Conservation (phyloP, 352 stramenopile species). For the Pythium brassicae region DNA sequence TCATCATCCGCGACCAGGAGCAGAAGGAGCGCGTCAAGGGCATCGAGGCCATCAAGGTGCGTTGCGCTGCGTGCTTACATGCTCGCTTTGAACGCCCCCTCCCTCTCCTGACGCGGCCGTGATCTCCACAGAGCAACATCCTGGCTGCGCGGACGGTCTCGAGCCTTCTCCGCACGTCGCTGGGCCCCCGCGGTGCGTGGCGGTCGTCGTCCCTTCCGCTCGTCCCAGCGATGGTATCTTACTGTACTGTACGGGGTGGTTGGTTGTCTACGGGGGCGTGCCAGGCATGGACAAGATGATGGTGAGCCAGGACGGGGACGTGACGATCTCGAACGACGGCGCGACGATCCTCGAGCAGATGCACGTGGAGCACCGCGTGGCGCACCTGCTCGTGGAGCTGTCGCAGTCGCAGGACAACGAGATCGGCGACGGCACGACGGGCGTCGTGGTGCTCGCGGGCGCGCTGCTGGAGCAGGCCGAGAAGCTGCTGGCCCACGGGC, state of each 20-base stretch:
- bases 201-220: too few species aligned
- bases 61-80: background rate
- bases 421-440: slow-evolving; percentile 99
- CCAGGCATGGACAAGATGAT: slow-evolving; percentile 99
- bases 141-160: slow-evolving; percentile 96
- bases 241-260: too few species aligned
- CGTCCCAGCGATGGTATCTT: too few species aligned
- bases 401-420: slow-evolving; percentile 99
- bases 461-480: slow-evolving; percentile 97
- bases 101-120: background rate
- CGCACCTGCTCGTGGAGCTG: slow-evolving; percentile 98
- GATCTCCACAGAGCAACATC: slow-evolving; percentile 93
- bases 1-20: slow-evolving; percentile 99
- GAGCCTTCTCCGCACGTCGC: slow-evolving; percentile 95
- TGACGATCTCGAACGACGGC: slow-evolving; percentile 99
- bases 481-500: slow-evolving; percentile 94
- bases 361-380: slow-evolving; percentile 98
- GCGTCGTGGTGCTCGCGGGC: slow-evolving; percentile 98
- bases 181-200: slow-evolving; percentile 93
- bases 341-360: slow-evolving; percentile 99
- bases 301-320: slow-evolving; percentile 97
- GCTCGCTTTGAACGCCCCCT: background rate
- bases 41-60: slow-evolving; percentile 96
- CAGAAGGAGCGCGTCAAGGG: slow-evolving; percentile 98
- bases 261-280: background rate